Conservation (phyloP, 768 basidiomycete genomes). For the Russula vinacea region DNA sequence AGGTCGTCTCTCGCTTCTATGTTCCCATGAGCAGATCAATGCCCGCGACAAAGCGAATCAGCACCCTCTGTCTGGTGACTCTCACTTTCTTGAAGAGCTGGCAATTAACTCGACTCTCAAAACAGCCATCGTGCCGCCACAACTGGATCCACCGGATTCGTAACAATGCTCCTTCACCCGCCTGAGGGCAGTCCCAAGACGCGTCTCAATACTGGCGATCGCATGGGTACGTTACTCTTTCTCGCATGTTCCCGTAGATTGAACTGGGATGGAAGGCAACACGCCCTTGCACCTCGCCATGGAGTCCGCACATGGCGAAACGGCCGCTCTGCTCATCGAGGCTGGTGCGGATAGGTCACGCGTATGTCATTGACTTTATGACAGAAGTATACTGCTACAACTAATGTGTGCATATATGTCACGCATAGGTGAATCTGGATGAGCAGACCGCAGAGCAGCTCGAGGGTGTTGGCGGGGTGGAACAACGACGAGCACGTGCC, state of each 20-base stretch:
- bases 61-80: slow-evolving; percentile 68
- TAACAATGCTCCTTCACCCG: slow-evolving; percentile 79
- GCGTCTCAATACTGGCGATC: slow-evolving; percentile 82
- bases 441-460: slow-evolving; percentile 84
- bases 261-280: slow-evolving; percentile 55
- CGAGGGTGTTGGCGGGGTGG: slow-evolving; percentile 84
- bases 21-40: slow-evolving; percentile 67
- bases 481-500: slow-evolving; percentile 74
- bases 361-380: slow-evolving; percentile 46
- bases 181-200: slow-evolving; percentile 73
- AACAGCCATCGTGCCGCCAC: slow-evolving; percentile 91
- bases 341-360: slow-evolving; percentile 91
- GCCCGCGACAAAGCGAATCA: slow-evolving; percentile 92
- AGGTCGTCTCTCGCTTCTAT: slow-evolving; percentile 36
- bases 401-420: not conserved
- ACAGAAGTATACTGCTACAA: slow-evolving; percentile 18
- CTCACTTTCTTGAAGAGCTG: not conserved
- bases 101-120: slow-evolving; percentile 8
- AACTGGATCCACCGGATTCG: slow-evolving; percentile 88
- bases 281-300: slow-evolving; percentile 96
- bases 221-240: slow-evolving; percentile 51
- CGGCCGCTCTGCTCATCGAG: slow-evolving; percentile 86
- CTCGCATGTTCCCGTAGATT: slow-evolving; percentile 26
- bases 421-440: slow-evolving; percentile 71
- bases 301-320: slow-evolving; percentile 92